Conservation (phyloP, 106 monocot genomes). For the Dioscorea dumetorum region DNA sequence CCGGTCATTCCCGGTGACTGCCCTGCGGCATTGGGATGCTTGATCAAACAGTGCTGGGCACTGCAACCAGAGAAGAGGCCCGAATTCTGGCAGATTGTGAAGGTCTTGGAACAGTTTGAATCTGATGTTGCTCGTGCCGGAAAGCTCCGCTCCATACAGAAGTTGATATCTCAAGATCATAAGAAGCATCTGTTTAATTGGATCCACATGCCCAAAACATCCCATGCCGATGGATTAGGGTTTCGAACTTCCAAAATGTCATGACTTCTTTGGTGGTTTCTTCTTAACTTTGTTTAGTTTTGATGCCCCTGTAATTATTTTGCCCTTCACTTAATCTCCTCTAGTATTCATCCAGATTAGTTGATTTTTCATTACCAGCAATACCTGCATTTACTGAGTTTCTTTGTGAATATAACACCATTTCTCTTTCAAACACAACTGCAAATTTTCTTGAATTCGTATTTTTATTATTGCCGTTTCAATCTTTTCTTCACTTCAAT, state of each 20-base stretch:
- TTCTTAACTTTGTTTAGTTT: background rate
- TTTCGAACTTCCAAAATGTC: constrained; percentile 25
- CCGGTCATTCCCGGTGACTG: constrained; percentile 60
- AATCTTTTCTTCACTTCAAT: too few relatives aligned
- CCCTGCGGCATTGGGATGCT: constrained; percentile 37
- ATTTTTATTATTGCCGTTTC: too few relatives aligned
- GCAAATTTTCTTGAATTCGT: too few relatives aligned
- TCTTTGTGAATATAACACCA: too few relatives aligned
- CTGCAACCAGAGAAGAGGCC: constrained; percentile 59
- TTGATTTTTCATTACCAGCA: too few relatives aligned
- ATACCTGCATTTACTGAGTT: too few relatives aligned
- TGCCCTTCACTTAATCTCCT: background rate
- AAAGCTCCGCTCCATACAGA: constrained; percentile 32
- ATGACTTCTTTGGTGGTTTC: constrained; percentile 12
- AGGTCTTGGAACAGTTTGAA: constrained; percentile 74
- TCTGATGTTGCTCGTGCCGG: constrained; percentile 45
- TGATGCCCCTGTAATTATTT: background rate
- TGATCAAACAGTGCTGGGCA: constrained; percentile 86
- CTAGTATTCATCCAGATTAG: too few relatives aligned
- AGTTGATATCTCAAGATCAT: constrained; percentile 46
- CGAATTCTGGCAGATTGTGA: constrained; percentile 87
- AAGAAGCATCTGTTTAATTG: constrained; percentile 39
- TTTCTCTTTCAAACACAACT: too few relatives aligned
- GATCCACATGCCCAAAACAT: constrained; percentile 57
- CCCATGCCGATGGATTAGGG: background rate